Evolutionary conservation across 2,329 filamentous ascomycete genomes (phyloP).

Genomic region (Ramularia endophylla): DNA sequence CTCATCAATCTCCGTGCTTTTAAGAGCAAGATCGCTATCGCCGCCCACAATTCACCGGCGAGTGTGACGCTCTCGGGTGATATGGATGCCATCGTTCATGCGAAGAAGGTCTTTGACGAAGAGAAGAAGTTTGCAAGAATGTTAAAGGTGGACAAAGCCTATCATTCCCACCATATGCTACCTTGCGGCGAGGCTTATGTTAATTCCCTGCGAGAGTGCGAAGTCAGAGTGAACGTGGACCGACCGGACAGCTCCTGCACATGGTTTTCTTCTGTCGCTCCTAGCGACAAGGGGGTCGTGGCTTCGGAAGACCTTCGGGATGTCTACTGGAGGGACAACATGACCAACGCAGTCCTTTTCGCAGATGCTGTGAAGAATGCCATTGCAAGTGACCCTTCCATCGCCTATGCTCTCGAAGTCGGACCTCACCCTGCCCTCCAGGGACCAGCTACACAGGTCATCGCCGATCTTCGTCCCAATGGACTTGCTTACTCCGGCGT

Average conservation of each 20-base stretch:
- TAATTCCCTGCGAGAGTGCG: background rate
- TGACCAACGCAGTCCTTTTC: slow-evolving; percentile 41
- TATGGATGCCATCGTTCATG: slow-evolving; percentile 29
- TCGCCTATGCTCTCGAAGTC: slow-evolving; percentile 39
- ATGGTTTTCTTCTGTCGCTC: slow-evolving; percentile 18
- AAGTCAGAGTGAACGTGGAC: too few species aligned
- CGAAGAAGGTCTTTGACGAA: slow-evolving; percentile 25
- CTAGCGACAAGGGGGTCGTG: slow-evolving; percentile 16
- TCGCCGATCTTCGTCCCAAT: too few species aligned
- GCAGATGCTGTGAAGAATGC: slow-evolving; percentile 32
- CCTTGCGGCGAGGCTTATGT: slow-evolving; percentile 5
- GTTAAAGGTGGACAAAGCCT: slow-evolving; percentile 39
- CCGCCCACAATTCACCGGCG: slow-evolving; percentile 34
- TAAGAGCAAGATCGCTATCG: slow-evolving; percentile 25
- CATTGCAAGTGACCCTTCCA: background rate
- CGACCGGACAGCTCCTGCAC: slow-evolving; percentile 10
- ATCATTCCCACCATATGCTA: slow-evolving; percentile 37
- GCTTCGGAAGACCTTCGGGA: slow-evolving; percentile 17
- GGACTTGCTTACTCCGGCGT: slow-evolving; percentile 8
- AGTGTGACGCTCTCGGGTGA: slow-evolving; percentile 42
- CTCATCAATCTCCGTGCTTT: slow-evolving; percentile 7
- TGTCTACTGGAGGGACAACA: slow-evolving; percentile 44
- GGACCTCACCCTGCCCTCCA: slow-evolving; percentile 43
- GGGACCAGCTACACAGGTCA: slow-evolving; percentile 30
- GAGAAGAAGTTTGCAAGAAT: slow-evolving; percentile 33